Evolutionary conservation across 805 yeast species (phyloP), one percentile per base, ranked within the genome.

Genomic region (Metschnikowia matae): DNA sequence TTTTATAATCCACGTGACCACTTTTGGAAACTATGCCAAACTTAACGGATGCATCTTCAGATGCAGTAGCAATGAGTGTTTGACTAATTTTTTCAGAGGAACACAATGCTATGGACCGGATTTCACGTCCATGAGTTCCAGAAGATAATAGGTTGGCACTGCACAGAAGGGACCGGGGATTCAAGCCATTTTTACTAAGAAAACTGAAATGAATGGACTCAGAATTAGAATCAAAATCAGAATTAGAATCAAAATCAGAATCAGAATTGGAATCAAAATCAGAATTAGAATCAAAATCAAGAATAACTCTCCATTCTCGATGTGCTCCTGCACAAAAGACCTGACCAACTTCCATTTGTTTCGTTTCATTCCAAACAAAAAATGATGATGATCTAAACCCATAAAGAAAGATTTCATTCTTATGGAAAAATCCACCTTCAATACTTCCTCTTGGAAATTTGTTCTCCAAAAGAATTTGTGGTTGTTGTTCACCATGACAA

Each of bases 51-150:
- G 97, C 87, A 62, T 94, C 99, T 64, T 94, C 99, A 0, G 96
- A 84, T 4, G 89, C 98, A 4, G 92, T 82, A 32, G 88, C 77
- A 18, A 89, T 61, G 3, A 86, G 59, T 69, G 67, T 20, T 0
- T 68, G 68, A 0, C 54, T 46, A 6, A 65, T 64, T 5, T 40
- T 64, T 6, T 40, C 40, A 2, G 49, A 54, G 0, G 77, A 68
- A 6, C 80, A 74, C n/a, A 84, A 73, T 1, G 86, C 76, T 14
- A 91, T 71, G 49, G 83, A 87, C 57, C 99, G 75, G 5, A 92
- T 80, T 65, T 94, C 99, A 54, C 98, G 78, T 0, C 99, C 99
- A 65, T 94, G 98, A 0, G 89, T 76, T 0, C 97, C 97, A 8
- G 75, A 69, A 34, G 71, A 71, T 5, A 73, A 56, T 18, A 72